Evolutionary conservation across 2,329 filamentous ascomycete species (phyloP), one percentile per base, ranked within the genome.

Genomic region (Fusarium domesticum): DNA sequence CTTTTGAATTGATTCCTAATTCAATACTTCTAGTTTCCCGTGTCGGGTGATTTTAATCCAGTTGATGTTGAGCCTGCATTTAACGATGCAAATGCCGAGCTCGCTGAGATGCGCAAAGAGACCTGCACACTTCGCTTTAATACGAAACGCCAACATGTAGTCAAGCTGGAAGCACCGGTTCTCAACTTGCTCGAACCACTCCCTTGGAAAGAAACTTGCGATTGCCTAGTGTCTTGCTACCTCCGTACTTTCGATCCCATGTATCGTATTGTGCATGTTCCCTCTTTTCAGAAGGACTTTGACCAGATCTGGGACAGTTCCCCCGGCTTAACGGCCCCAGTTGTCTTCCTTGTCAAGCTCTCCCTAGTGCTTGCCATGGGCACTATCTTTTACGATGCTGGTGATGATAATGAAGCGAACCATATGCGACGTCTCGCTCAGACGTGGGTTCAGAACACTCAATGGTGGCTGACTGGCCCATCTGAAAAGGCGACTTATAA

Each of bases 381-480:
- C 8, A 59, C 57, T 2, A 60, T 55, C 1, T 60, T 59, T 18
- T 52, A 48, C 6, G 43, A 16, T 4, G 43, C 48, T 8, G 25
- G 34, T 3, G 45, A 42, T 14, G 54, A 60, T n/a, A 18, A 17
- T 10, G 46, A 60, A 17, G 34, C 42, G 19, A 47, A 37, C 6
- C 38, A 52, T 6, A 20, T 54, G 12, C 47, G 40, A 31, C 46
- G 38, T 6, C 53, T 57, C 30, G 44, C 57, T 2, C 57, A 60
- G 32, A 54, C 39, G 2, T 60, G 57, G 57, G 49, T 60, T 7
- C 57, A 59, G 36, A 60, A 60, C 23, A 55, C 55, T 4, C 57
- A 60, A 36, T 60, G 57, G 55, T 60, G 57, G 57, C 45, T 60
- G 4, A 59, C 51, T 11, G 55, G 57, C 1, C 55, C 57, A 34